Evolutionary conservation across 345 rosid genomes (phyloP), one percentile per base, ranked within the genome.

Genomic region (Clausena lansium): DNA sequence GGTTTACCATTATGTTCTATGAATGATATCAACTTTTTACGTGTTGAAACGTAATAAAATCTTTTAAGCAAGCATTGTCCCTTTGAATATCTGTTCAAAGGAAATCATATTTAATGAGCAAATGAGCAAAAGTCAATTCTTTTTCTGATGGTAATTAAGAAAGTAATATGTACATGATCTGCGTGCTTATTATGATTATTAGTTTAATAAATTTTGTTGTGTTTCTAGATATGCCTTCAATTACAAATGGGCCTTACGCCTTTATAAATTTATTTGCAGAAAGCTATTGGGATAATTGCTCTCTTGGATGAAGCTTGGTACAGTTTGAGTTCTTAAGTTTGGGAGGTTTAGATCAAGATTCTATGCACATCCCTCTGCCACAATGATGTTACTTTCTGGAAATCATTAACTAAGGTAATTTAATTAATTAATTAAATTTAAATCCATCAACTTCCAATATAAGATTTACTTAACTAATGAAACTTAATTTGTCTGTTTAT

Each of bases 251-350:
- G 55, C 67, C 83, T 83, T 59, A 84, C 70, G 10, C 67, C 70
- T 58, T 62, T 38, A 38, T 67, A 13, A 9, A 33, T 76, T 73
- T 58, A 78, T 84, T 81, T 89, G 92, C 97, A 96, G 99, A 96
- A 94, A 85, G 98, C 99, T 67, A 92, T 96, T 83, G 99, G 99
- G 81, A 87, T 96, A 61, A 90, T 96, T 87, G 89, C 94, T 81
- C 95, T 96, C 76, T 83, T 96, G 87, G 99, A 96, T 81, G 99
- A 96, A 91, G 98, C 99, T 84, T 96, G 99, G 99, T 96, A 94
- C 83, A 79, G 74, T 83, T 77, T 79, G 80, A 81, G 77, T 82
- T 83, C 79, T 75, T 79, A 61, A 70, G 38, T 85, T n/a, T n/a
- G n/a, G n/a, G n/a, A n/a, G n/a, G n/a, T n/a, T n/a, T n/a, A n/a